Evolutionary conservation across 179 eudicot species (phyloP), one percentile per base, ranked within the genome.

Genomic region (Actinidia arguta): DNA sequence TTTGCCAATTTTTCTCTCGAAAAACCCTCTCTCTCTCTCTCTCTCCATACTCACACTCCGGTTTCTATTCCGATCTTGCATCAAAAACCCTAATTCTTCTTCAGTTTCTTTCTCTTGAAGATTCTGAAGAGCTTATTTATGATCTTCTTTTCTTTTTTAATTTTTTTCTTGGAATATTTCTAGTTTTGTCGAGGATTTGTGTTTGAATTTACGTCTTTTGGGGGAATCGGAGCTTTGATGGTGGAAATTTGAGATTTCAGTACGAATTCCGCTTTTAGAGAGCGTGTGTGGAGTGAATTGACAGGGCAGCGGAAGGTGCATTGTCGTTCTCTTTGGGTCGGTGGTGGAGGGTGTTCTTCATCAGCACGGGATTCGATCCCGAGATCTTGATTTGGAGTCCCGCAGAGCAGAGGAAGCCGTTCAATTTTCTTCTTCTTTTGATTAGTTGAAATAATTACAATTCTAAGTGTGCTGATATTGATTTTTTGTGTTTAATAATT

Each of bases 281-380:
- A 42, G 0, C 51, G 31, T 73, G 59, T 47, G 51, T 85, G 47
- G 36, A 27, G 69, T 10, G 14, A 8, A 9, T 52, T 31, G 25
- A 27, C 46, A 89, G 92, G 92, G 92, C 89, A 78, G 70, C 66
- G 70, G 94, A 83, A 86, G 90, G 89, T 71, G 91, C 88, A 80
- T 83, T 91, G 61, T 83, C 90, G 61, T 90, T 50, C 13, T 50
- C 54, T 50, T 14, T 3, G 59, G 17, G 18, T 69, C 73, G 9
- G 73, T 69, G 51, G 73, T 69, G 50, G 73, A 69, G 73, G 73
- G 42, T 69, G 73, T 69, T 44, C 73, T 69, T 69, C 73, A 69
- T 24, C 73, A 69, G 73, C 73, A 69, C 51, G 73, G 73, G 22
- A 6, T 69, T 42, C 48, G 73, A 46, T 69, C 73, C 51, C 39